Evolutionary conservation across 208 protist genomes (phyloP), one percentile per base, ranked within the genome.

Genomic region (Wallacemonas rigidus): DNA sequence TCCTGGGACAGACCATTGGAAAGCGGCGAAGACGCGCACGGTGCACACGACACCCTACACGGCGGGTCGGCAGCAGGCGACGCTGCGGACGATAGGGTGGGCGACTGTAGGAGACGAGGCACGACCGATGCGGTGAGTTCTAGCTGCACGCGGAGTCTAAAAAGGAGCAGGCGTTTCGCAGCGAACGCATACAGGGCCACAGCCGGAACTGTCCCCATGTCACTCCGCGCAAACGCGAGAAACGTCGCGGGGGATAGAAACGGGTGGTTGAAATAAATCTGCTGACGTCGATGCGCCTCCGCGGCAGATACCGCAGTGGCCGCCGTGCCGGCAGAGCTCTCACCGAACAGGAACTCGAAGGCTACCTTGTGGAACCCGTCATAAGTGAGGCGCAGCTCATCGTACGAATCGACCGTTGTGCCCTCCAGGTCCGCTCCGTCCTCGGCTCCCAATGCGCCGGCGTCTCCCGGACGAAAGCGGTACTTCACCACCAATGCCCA

Each of bases 181-280:
- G 82, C 86, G 75, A 94, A 96, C 40, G 89, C 84, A 71, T 93
- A 96, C 69, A 96, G 77, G 2, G 83, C 75, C n/a, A 93, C 89
- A 0, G 86, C 89, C 9, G 87, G 54, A 12, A 96, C 86, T 2
- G 88, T 82, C 15, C 79, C 88, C 15, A 71, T 72, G 36, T 83
- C 80, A 35, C 80, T 81, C 5, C 87, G 81, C 8, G 72, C 61
- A 72, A 96, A 96, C n/a, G 83, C 79, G 4, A 95, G 72, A 67
- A 96, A 96, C 0, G 86, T 92, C 9, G 86, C 80, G 0, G 92
- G 92, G 1, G 89, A 95, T n/a, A 96, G 76, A 72, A 96, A 94
- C 5, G 92, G 92, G 71, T 96, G 92, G 47, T 74, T 81, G 68
- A 95, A 96, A 71, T 88, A 96, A 26, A 93, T 65, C 35, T 70